A percentile compares a stretch with the other conserved stretches of the same genome.
These are phyloP conservation scores for Polyporus arcularius DNA, from an alignment of 768 basidiomycete genomes.

Conservation along the genomic window DNA sequence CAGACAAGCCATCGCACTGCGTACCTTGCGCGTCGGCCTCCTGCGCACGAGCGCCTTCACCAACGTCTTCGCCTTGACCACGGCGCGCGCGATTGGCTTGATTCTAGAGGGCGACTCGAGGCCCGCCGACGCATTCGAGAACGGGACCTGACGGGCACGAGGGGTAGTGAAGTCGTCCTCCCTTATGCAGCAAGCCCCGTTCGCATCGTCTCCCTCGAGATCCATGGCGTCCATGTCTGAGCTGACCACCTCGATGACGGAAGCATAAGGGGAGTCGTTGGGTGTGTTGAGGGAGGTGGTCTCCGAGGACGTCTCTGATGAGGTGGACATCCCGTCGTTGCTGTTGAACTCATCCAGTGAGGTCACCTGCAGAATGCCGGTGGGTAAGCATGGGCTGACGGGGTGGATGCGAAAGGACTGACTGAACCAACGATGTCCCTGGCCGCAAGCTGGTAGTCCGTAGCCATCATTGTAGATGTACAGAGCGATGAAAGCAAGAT, in stretches of 20 bases:
- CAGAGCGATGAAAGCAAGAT: too few relatives aligned
- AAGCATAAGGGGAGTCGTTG: neutral
- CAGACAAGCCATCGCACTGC: neutral
- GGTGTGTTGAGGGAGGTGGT: neutral
- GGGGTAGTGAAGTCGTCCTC: neutral
- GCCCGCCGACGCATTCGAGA: neutral
- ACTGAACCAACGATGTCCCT: too few relatives aligned
- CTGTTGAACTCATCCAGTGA: neutral
- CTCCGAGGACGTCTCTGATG: neutral
- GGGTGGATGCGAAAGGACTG: too few relatives aligned
- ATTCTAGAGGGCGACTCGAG: neutral
- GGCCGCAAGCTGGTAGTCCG: too few relatives aligned
- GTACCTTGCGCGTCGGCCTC: slow-evolving; percentile 5
- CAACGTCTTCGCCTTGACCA: slow-evolving; percentile 10
- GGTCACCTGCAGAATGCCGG: neutral
- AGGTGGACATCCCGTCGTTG: neutral
- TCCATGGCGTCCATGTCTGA: neutral
- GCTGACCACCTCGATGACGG: neutral
- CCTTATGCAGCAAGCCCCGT: neutral
- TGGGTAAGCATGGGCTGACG: too few relatives aligned
- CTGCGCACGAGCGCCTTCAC: slow-evolving; percentile 6
- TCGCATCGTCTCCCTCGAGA: too few relatives aligned
- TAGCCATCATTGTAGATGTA: too few relatives aligned
- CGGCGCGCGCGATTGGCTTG: slow-evolving; percentile 3
- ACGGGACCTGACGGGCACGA: neutral